A percentile compares a stretch with the other conserved stretches of the same genome.
Conservation (phyloP, 2,329 filamentous ascomycete genomes). For the Alternaria ventricosa region DNA sequence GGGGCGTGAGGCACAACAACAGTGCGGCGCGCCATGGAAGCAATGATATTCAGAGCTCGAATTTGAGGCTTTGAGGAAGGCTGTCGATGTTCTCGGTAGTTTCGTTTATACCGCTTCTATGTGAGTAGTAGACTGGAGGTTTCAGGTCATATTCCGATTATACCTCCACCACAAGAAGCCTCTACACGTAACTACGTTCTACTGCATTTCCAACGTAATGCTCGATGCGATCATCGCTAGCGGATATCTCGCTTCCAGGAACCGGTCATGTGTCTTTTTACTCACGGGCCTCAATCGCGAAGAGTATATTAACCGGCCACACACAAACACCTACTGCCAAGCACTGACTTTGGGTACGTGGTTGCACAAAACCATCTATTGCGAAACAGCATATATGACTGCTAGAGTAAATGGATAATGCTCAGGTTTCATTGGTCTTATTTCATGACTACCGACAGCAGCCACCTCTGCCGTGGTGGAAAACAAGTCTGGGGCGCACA, state of each 20-base stretch:
- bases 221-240: neutral
- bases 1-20: neutral
- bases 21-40: neutral
- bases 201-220: neutral
- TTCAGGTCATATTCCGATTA: neutral
- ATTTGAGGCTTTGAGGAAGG: neutral
- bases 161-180: neutral
- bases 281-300: slow-evolving; percentile 16
- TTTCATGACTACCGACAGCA: neutral
- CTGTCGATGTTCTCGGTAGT: neutral
- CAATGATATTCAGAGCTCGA: neutral
- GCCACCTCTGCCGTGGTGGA: neutral
- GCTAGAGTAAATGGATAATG: neutral
- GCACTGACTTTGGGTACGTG: slow-evolving; percentile 8
- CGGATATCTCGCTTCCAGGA: slow-evolving; percentile 5
- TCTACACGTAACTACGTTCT: neutral
- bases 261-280: slow-evolving; percentile 13
- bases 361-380: slow-evolving; percentile 18
- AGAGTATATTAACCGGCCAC: slow-evolving; percentile 22
- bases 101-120: neutral
- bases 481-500: slow-evolving; percentile 15
- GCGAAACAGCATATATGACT: slow-evolving; percentile 17
- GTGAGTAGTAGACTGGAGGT: neutral
- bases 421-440: neutral
- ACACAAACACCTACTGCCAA: slow-evolving; percentile 14